Conservation (phyloP, 1,139 yeast species). For the Debaryomyces sp. region DNA sequence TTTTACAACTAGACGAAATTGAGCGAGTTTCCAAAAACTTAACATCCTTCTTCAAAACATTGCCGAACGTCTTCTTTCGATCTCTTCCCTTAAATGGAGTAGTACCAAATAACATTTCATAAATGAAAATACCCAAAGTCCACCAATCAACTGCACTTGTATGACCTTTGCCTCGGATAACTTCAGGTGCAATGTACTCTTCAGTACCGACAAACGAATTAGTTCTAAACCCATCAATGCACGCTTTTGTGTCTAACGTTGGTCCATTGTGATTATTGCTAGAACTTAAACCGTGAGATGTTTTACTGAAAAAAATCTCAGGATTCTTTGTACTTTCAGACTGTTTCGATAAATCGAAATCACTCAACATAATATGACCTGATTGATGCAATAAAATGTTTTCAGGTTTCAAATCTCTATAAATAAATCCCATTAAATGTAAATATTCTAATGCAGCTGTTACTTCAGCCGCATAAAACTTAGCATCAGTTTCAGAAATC, state of each 20-base stretch:
- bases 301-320: constrained; percentile 37
- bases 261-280: constrained; percentile 27
- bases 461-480: constrained; percentile 95
- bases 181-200: constrained; percentile 98
- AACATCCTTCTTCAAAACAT: constrained; percentile 82
- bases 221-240: constrained; percentile 94
- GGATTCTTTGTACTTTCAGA: constrained; percentile 70
- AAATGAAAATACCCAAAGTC: constrained; percentile 91
- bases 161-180: constrained; percentile 94
- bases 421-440: constrained; percentile 95
- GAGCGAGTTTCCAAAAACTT: constrained; percentile 61
- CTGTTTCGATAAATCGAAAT: constrained; percentile 93
- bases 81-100: constrained; percentile 95
- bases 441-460: constrained; percentile 95
- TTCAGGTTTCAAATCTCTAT: constrained; percentile 94
- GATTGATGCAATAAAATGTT: constrained; percentile 90
- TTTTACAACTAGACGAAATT: constrained; percentile 75
- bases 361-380: constrained; percentile 97
- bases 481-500: constrained; percentile 84
- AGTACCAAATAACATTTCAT: constrained; percentile 92
- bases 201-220: constrained; percentile 98
- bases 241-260: constrained; percentile 83
- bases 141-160: constrained; percentile 99
- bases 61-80: constrained; percentile 86
- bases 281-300: constrained; percentile 25